phyloP scores from a whole-genome alignment of 225 moss, liverwort and hornwort species.

The Thuidium tamariscinum region DNA sequence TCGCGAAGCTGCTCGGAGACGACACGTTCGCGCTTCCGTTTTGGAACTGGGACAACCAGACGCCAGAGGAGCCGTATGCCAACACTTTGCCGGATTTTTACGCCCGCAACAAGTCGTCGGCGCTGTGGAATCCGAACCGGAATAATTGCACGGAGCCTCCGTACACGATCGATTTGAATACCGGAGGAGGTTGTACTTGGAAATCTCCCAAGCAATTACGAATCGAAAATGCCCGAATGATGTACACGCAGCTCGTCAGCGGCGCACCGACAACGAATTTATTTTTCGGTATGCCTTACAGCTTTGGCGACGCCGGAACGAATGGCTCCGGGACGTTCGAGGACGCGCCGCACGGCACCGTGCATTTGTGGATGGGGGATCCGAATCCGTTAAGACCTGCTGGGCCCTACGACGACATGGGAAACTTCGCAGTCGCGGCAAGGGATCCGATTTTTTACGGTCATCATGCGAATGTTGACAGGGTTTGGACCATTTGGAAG shows the following conservation, averaged over 20 bases:
- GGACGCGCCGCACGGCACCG: slow-evolving; percentile 27
- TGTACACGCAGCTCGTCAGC: slow-evolving; percentile 25
- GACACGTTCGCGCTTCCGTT: slow-evolving; percentile 31
- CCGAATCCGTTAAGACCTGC: not conserved
- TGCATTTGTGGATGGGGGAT: slow-evolving; percentile 27
- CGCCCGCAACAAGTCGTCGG: not conserved
- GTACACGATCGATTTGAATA: not conserved
- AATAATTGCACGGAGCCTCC: slow-evolving; percentile 27
- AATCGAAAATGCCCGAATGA: not conserved
- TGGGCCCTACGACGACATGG: slow-evolving; percentile 14
- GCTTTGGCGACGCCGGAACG: slow-evolving; percentile 5
- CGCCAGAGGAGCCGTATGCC: slow-evolving; percentile 4
- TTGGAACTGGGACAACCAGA: slow-evolving; percentile 67
- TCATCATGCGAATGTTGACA: slow-evolving; percentile 15
- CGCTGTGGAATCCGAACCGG: slow-evolving; percentile 22
- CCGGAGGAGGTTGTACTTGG: not conserved
- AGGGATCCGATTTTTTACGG: slow-evolving; percentile 7
- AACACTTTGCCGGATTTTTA: slow-evolving; percentile 14
- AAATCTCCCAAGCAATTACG: slow-evolving; percentile 2
- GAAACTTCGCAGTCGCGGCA: slow-evolving; percentile 10
- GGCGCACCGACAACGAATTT: slow-evolving; percentile 11
- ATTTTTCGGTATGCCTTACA: slow-evolving; percentile 27
- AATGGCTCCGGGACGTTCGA: slow-evolving; percentile 19
- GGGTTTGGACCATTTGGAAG: slow-evolving; percentile 27
- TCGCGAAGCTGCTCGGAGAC: slow-evolving; percentile 26